Evolutionary conservation across 2,329 filamentous ascomycete genomes (phyloP), one percentile per base, ranked within the genome.

Genomic region (Endocalyx cinctus): DNA sequence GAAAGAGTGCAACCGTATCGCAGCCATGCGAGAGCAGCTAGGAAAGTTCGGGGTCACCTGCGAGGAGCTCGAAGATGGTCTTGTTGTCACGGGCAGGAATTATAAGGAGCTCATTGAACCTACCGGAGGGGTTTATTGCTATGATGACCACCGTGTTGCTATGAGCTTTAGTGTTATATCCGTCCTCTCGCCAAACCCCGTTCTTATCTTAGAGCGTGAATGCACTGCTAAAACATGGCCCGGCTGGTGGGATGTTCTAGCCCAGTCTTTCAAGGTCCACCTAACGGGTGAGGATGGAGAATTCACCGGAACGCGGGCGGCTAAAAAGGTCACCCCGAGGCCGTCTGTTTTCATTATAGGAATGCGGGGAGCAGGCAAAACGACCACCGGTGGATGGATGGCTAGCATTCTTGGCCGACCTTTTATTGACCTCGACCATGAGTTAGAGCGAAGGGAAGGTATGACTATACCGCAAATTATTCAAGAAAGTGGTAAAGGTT

Each of bases 161-260:
- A 98, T 98, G 88, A 96, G 90, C 62, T 95, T 98, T 63, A 92
- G 88, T 46, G 88, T 98, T 6, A 69, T 98, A 12, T 79, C 87
- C 10, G 66, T 87, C 13, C 76, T 82, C 18, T 74, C 84, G 1
- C 82, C 85, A 2, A 62, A 76, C 6, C 74, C 86, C 1, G 83
- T 87, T 0, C 63, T 94, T 12, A 79, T 98, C 32, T 74, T 86
- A 3, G 92, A 98, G 58, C 84, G 88, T 39, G 88, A 95, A 52
- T 98, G 92, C 57, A 86, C 87, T 3, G 89, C 85, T 25, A 98
- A 98, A 70, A 98, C 92, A 3, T 98, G 92, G 92, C 92, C 92
- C 1, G 92, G 90, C 8, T 98, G 92, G 87, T 98, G 92, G 92
- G 92, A 98, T 59, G 79, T 82, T 13, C 64, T 97, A 35, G 81